Base-by-base conservation (phyloP, 495 filamentous ascomycete genomes). In the Letharia columbiana region DNA sequence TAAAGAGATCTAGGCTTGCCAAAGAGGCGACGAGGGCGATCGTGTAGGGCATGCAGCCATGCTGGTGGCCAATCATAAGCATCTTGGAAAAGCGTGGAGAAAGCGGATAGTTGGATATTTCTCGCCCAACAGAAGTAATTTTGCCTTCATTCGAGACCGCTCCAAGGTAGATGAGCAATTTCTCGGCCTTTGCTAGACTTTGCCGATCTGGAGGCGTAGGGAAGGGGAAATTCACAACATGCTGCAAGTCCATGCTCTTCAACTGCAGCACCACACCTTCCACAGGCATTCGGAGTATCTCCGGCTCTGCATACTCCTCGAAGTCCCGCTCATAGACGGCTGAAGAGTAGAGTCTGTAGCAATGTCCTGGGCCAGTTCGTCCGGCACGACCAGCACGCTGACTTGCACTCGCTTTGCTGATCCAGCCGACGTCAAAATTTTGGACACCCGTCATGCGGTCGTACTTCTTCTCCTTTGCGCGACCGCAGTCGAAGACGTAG, bases 191-290 rank as follows among this genome's bases (percentile, higher is more conserved):
- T 57, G 83, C 82, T 2, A 99, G 81, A 67, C 87, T 90, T 66
- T 87, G 79, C 18, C 87, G 86, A 67, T 91, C 89, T 28, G 94
- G 95, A 10, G 91, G 87, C 5, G 95, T 96, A 11, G 95, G 95
- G 74, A 98, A 99, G n/a, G 94, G 95, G 74, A 99, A 99, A 71
- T 92, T 96, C 72, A 88, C 85, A 4, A 98, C 89, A 63, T 92
- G 88, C 68, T 92, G 89, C 33, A 97, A 81, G 65, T 90, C 91
- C 91, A 98, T 96, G 68, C 88, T 87, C 78, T 97, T 98, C 71
- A 99, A 88, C 72, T 96, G 92, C 12, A 99, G 81, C 9, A 98
- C 92, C 20, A 97, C 88, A 64, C 86, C 83, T 75, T 99, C 95
- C 52, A 97, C 90, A 20, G 95, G 95, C 77, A 92, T 96, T 12